These are phyloP conservation scores for Paramecium tetraurelia DNA, from an alignment of 73 alveolate species.

Conservation along the genomic window DNA sequence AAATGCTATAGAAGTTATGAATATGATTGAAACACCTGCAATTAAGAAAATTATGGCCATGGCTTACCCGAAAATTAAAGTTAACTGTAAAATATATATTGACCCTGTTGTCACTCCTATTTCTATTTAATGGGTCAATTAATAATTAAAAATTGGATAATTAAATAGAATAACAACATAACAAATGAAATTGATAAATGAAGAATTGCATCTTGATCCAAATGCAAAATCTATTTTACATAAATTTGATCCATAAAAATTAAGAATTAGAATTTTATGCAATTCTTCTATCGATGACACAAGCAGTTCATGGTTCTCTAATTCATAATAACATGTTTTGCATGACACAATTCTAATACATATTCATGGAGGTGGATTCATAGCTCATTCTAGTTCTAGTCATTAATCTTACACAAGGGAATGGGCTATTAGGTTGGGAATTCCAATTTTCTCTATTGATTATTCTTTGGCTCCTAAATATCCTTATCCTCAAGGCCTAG, in stretches of 20 bases:
- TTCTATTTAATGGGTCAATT: not conserved
- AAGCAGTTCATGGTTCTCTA: conserved; percentile 22
- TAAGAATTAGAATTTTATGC: conserved; percentile 48
- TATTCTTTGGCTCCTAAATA: conserved; percentile 80
- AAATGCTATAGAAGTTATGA: conserved; percentile 41
- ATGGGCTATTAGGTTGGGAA: conserved; percentile 70
- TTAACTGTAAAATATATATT: conserved; percentile 21
- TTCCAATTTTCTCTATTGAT: conserved; percentile 83
- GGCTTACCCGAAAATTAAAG: not conserved
- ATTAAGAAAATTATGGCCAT: not conserved
- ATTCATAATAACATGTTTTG: not conserved
- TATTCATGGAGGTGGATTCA: conserved; percentile 95
- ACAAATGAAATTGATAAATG: not conserved
- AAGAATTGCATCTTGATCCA: conserved; percentile 47
- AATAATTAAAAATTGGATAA: not conserved
- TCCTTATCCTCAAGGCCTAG: conserved; percentile 81
- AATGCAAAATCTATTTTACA: not conserved
- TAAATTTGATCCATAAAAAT: not conserved
- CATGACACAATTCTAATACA: conserved; percentile 66
- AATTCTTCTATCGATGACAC: conserved; percentile 16
- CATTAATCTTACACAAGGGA: conserved; percentile 79
- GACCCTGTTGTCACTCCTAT: conserved; percentile 37
- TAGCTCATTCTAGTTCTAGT: conserved; percentile 72
- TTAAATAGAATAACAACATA: not conserved
- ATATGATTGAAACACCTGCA: conserved; percentile 31